phyloP scores from a whole-genome alignment of 148 eudicot genomes.

The Nepenthes mirabilis region DNA sequence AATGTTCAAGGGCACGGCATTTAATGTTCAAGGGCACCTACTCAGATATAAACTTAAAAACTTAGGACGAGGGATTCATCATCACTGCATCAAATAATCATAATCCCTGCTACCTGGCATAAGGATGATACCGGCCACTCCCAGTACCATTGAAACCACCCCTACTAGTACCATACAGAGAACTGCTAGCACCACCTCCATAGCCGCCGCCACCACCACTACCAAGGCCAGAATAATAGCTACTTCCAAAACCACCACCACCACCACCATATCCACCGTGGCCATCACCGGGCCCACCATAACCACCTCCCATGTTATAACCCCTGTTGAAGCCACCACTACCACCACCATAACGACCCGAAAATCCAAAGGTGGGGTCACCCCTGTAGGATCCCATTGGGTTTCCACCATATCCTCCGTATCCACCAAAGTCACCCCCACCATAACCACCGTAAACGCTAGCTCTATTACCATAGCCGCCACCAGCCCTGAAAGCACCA shows the following conservation, averaged over 20 bases:
- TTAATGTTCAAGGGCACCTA: too few relatives aligned
- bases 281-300: slow-evolving; percentile 21
- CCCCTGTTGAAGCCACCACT: slow-evolving; percentile 25
- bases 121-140: slow-evolving; percentile 35
- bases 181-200: slow-evolving; percentile 16
- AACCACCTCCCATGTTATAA: slow-evolving; percentile 28
- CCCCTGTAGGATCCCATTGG: slow-evolving; percentile 32
- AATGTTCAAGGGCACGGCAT: too few relatives aligned
- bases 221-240: slow-evolving; percentile 9
- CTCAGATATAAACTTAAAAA: too few relatives aligned
- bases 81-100: too few relatives aligned
- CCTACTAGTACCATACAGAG: slow-evolving; percentile 14
- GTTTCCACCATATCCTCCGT: slow-evolving; percentile 40
- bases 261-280: slow-evolving; percentile 26
- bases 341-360: slow-evolving; percentile 16
- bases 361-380: slow-evolving; percentile 28
- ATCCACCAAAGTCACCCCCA: slow-evolving; percentile 24
- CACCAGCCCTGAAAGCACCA: slow-evolving; percentile 26
- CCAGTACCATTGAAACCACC: slow-evolving; percentile 29
- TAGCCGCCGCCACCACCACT: slow-evolving; percentile 14
- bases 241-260: slow-evolving; percentile 29
- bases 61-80: too few relatives aligned
- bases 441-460: slow-evolving; percentile 9
- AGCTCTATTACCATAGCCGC: slow-evolving; percentile 16
- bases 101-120: slow-evolving; percentile 17